Evolutionary conservation across 129 eudicot species (phyloP), one percentile per base, ranked within the genome.

Genomic region (Dittrichia graveolens): DNA sequence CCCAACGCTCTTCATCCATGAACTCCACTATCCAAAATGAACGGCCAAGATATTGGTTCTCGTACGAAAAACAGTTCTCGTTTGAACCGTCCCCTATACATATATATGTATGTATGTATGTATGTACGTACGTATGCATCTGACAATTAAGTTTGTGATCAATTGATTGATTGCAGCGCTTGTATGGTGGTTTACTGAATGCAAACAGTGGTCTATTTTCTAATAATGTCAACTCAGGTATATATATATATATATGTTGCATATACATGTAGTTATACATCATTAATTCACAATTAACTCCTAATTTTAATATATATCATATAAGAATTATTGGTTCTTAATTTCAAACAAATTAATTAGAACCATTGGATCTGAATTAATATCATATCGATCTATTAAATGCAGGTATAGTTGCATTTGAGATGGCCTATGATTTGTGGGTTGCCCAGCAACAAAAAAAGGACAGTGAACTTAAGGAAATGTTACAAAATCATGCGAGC

Each of bases 351-450:
- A 0, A 24, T 24, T 24, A 24, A 24, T 24, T 24, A 24, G 31
- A 24, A 24, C 31, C 31, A 24, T 24, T 14, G 37, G 15, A 42
- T 41, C 35, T 24, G 39, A 40, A 24, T 24, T 24, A 24, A 24
- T 24, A 24, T 24, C 31, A 24, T 24, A 44, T n/a, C 24, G 5
- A 19, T 0, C 14, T 10, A 49, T 59, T 7, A 24, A 24, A 0
- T 73, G 79, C 75, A 90, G 98, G 91, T 52, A 72, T 90, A 5
- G 79, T 80, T 35, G 79, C 86, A 35, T 94, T 94, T 74, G 94
- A 90, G 80, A 83, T 94, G 81, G 96, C 84, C 35, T 94, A 94
- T 71, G 86, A 80, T 18, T 78, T 82, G 58, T 94, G 99, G 99
- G 75, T 90, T 9, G 85, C 82, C 8, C 89, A 81, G 81, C 97